A percentile compares a stretch with the other conserved stretches of the same genome.
Evolutionary conservation across 139 green algal species (phyloP).

Genomic region (Volvox reticuliferus): DNA sequence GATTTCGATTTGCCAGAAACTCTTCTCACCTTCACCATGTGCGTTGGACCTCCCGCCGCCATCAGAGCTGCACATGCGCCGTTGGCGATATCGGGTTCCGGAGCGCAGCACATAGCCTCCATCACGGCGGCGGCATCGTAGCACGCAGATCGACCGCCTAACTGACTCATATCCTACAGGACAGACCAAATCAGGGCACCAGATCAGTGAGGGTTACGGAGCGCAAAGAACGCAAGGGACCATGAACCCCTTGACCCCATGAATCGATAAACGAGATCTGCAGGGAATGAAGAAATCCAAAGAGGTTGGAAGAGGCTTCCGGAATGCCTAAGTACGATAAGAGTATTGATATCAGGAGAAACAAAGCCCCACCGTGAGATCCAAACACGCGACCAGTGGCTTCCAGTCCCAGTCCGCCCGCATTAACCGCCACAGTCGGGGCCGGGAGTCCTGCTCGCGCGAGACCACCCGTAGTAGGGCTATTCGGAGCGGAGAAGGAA

Average conservation of each 20-base stretch:
- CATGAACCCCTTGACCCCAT: too few species aligned
- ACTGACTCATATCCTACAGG: conserved; percentile 53
- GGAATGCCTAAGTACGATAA: too few species aligned
- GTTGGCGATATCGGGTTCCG: conserved; percentile 40
- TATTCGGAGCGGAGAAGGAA: neutral
- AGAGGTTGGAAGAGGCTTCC: too few species aligned
- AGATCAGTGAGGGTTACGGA: too few species aligned
- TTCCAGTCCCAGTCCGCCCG: conserved; percentile 56
- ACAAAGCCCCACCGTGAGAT: conserved; percentile 45
- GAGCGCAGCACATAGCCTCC: conserved; percentile 45
- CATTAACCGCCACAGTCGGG: conserved; percentile 53
- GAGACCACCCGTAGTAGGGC: conserved; percentile 45
- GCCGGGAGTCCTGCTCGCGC: conserved; percentile 46
- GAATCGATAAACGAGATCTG: too few species aligned
- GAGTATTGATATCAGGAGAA: too few species aligned
- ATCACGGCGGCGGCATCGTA: conserved; percentile 49
- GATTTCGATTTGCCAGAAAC: too few species aligned
- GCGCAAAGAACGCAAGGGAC: too few species aligned
- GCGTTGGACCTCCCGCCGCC: neutral
- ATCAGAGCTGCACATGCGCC: conserved; percentile 38
- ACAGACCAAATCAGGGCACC: too few species aligned
- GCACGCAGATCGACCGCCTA: conserved; percentile 56
- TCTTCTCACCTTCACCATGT: conserved; percentile 40
- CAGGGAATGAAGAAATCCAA: too few species aligned
- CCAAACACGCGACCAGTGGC: conserved; percentile 51